Evolutionary conservation across 306 rosid genomes (phyloP), one percentile per base, ranked within the genome.

Genomic region (Begonia peltatifolia): DNA sequence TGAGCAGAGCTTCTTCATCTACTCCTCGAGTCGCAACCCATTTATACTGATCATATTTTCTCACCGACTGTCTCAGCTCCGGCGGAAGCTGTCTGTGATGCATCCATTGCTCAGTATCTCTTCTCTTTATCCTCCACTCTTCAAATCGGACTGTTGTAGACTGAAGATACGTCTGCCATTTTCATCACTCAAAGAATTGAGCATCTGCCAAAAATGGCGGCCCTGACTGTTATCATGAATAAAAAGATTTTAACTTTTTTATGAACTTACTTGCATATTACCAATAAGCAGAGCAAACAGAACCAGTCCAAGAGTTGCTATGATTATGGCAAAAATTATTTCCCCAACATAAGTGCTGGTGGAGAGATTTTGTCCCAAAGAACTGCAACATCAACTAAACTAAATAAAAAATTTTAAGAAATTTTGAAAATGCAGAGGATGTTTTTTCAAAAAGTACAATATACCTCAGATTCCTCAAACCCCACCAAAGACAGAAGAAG

Each of bases 91-190:
- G 99, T 61, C 94, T 74, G 73, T 86, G 99, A 64, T 69, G 88
- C 96, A 92, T 92, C 99, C 99, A 92, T 62, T 92, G 84, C 56
- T 92, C 96, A 46, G 93, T 79, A 56, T 92, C 99, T 16, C 81
- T 86, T 73, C 92, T 81, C 76, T 62, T 79, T 51, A 86, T 83
- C 63, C 96, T 80, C 99, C 99, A 92, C 61, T 92, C 99, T 70
- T 92, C 96, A 47, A 92, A 68, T 11, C 94, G 77, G 43, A 81
- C 84, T 0, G 93, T 86, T 0, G 83, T 79, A 5, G 96, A 92
- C 71, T 92, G 99, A 1, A 92, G 88, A 61, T 86, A 92, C 18
- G 82, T 86, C 96, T 86, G 72, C 41, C 63, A 60, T 42, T 30
- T 30, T 30, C 38, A 30, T 30, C 38, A 7, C 3, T 30, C 38